Evolutionary conservation across 2,329 filamentous ascomycete genomes (phyloP).

Genomic region (Ceratocystis eucalypticola): DNA sequence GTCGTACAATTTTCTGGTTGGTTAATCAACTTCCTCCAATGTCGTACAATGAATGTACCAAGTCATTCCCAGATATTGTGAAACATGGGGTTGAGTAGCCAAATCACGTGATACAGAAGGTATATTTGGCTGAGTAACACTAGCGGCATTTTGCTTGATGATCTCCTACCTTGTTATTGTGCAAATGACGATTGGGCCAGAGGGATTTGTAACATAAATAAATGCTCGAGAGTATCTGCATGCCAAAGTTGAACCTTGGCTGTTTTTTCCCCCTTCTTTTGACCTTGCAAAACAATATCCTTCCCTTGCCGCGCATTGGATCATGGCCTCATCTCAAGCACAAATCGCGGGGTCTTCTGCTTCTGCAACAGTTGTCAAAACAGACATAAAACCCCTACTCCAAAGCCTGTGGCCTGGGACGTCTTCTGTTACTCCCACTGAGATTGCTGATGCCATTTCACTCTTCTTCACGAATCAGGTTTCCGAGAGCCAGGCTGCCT

Average conservation of each 20-base stretch:
- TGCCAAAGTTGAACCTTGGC: neutral
- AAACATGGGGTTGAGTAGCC: neutral
- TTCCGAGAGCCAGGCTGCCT: slow-evolving; percentile 75
- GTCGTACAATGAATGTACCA: neutral
- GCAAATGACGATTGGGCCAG: no score
- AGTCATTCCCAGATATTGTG: neutral
- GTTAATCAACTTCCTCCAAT: neutral
- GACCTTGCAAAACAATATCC: neutral
- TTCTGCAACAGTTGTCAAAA: slow-evolving; percentile 27
- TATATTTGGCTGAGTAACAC: no score
- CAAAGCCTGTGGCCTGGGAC: slow-evolving; percentile 54
- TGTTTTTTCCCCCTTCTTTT: neutral
- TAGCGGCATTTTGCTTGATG: no score
- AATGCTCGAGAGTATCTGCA: neutral
- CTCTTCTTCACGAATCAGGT: slow-evolving; percentile 84
- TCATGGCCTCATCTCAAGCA: slow-evolving; percentile 29
- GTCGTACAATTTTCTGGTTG: neutral
- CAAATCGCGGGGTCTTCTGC: slow-evolving; percentile 22
- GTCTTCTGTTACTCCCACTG: slow-evolving; percentile 51
- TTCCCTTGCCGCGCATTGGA: neutral
- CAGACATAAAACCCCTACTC: slow-evolving; percentile 58
- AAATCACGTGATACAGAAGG: slow-evolving; percentile 1
- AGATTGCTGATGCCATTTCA: slow-evolving; percentile 81
- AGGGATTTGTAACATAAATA: neutral
- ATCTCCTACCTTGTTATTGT: no score